Conservation (phyloP, 2,329 filamentous ascomycete species). For the Calycina herbarum region DNA sequence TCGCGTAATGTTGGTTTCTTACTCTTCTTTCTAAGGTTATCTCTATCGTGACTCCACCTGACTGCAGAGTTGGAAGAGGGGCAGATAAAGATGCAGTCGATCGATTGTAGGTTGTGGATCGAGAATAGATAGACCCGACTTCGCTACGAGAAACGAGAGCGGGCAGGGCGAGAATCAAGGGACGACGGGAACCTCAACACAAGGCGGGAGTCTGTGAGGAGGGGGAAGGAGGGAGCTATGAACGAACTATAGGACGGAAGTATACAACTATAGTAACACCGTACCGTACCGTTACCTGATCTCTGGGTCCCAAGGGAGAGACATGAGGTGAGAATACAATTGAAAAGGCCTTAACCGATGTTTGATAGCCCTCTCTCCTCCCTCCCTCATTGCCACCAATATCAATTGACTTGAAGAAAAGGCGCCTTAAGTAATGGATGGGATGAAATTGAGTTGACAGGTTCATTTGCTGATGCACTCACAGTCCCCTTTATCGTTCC, state of each 20-base stretch:
- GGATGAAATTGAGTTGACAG: background rate
- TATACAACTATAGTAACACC: background rate
- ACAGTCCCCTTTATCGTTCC: background rate
- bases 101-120: background rate
- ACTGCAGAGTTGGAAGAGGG: constrained; percentile 1
- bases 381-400: constrained; percentile 7
- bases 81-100: background rate
- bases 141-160: background rate
- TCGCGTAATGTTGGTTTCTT: background rate
- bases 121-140: background rate
- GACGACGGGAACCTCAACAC: background rate
- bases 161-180: background rate
- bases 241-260: background rate
- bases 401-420: background rate
- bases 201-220: background rate
- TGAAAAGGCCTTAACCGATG: constrained; percentile 8
- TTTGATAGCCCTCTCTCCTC: constrained; percentile 13
- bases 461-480: background rate
- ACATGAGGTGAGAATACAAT: constrained; percentile 3
- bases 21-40: background rate
- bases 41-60: background rate
- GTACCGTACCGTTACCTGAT: no score
- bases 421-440: background rate
- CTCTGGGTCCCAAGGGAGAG: background rate
- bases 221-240: background rate